Evolutionary conservation across 2,329 filamentous ascomycete species (phyloP).

Genomic region (Aspergillus brunneoviolaceus): DNA sequence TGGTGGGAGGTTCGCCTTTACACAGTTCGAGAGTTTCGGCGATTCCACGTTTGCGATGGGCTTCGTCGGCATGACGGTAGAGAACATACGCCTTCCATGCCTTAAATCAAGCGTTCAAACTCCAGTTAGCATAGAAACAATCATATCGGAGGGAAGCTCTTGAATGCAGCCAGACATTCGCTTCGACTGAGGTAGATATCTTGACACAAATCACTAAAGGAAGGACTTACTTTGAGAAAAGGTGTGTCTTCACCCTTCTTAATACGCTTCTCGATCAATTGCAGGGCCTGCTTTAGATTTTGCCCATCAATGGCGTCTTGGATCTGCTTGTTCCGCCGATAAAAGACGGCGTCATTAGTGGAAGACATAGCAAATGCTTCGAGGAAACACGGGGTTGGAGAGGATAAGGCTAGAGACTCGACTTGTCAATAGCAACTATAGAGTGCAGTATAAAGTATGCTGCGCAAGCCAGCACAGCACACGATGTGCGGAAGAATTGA

Average conservation of each 20-base stretch:
- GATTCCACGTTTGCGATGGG: slow-evolving; percentile 44
- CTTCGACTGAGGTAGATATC: not conserved
- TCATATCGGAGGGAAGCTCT: not conserved
- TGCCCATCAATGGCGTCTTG: slow-evolving; percentile 50
- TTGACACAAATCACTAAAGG: not conserved
- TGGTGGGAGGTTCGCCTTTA: slow-evolving; percentile 42
- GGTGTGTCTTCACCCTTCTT: slow-evolving; percentile 54
- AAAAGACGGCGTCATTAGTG: slow-evolving; percentile 40
- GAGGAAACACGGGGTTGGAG: not conserved
- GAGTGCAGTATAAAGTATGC: slow-evolving; percentile 17
- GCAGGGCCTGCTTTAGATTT: slow-evolving; percentile 51
- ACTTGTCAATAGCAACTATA: not conserved
- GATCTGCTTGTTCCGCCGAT: slow-evolving; percentile 50
- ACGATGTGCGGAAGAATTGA: slow-evolving; percentile 18
- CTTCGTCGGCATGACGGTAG: slow-evolving; percentile 41
- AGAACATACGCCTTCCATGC: slow-evolving; percentile 47
- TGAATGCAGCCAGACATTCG: not conserved
- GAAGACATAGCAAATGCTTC: slow-evolving; percentile 20
- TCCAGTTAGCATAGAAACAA: slow-evolving; percentile 10
- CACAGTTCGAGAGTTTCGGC: slow-evolving; percentile 45
- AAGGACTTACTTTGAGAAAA: slow-evolving; percentile 40
- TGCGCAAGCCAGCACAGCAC: slow-evolving; percentile 28
- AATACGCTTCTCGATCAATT: slow-evolving; percentile 52
- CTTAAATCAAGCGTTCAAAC: slow-evolving; percentile 20
- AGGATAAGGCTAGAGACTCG: not conserved